A percentile compares a stretch with the other conserved stretches of the same genome.
phyloP scores from a whole-genome alignment of 768 basidiomycete species.

The Suillus decipiens region DNA sequence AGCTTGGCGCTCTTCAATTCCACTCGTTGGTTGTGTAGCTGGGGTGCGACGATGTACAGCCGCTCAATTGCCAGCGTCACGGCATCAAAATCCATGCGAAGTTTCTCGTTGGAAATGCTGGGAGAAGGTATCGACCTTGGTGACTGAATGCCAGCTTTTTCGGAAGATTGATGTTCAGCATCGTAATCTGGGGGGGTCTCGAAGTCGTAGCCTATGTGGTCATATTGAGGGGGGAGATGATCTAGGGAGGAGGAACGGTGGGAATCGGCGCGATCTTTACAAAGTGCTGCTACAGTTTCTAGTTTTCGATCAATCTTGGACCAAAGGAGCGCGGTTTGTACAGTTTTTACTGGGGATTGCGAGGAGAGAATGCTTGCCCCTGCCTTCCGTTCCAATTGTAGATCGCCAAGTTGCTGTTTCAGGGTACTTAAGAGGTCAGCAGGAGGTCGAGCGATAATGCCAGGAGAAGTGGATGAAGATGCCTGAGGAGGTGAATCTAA shows the following conservation, averaged over 20 bases:
- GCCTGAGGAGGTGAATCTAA: conserved; percentile 19
- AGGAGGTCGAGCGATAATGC: conserved; percentile 17
- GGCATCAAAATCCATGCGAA: conserved; percentile 77
- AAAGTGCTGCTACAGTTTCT: conserved; percentile 66
- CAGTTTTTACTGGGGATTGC: conserved; percentile 45
- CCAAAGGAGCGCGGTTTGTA: conserved; percentile 74
- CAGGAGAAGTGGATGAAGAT: conserved; percentile 14
- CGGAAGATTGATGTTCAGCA: conserved; percentile 15
- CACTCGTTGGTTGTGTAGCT: conserved; percentile 90
- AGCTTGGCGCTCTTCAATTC: conserved; percentile 76
- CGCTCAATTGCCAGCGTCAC: conserved; percentile 90
- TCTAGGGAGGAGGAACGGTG: conserved; percentile 17
- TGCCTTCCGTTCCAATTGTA: conserved; percentile 44
- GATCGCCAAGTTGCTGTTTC: conserved; percentile 64
- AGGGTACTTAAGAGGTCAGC: conserved; percentile 59
- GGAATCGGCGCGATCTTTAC: conserved; percentile 51
- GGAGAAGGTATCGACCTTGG: conserved; percentile 15
- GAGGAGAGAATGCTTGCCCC: neutral
- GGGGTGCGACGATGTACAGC: conserved; percentile 82
- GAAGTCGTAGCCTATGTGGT: conserved; percentile 28
- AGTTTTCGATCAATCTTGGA: conserved; percentile 71
- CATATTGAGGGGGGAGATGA: conserved; percentile 59
- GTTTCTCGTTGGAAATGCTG: conserved; percentile 34
- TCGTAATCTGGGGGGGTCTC: conserved; percentile 32
- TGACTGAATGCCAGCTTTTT: conserved; percentile 13